phyloP scores from a whole-genome alignment of 345 rosid species.

The Eucalyptus cloeziana region DNA sequence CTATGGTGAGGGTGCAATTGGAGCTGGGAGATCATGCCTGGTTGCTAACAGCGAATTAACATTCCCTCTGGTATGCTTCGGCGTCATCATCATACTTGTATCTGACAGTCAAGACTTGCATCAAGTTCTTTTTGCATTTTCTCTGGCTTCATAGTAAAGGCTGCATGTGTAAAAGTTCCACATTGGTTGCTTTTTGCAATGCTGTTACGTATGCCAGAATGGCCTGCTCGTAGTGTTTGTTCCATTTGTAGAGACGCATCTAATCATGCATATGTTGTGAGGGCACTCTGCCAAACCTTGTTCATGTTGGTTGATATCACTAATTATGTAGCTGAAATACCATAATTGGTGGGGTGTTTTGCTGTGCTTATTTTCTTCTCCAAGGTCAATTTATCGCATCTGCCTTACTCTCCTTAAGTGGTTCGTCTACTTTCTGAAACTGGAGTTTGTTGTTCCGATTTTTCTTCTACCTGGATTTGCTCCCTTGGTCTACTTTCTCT shows the following conservation, averaged over 20 bases:
- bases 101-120: not conserved
- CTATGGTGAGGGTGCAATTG: slow-evolving; percentile 93
- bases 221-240: not conserved
- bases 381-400: not conserved
- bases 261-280: not conserved
- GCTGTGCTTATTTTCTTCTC: not conserved
- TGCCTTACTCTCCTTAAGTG: not conserved
- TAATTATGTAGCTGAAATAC: not conserved
- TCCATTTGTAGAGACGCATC: not conserved
- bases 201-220: not conserved
- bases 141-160: not conserved
- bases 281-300: not conserved
- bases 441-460: not conserved
- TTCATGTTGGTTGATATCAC: not conserved
- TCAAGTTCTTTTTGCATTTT: not conserved
- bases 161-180: not conserved
- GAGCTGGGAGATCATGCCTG: slow-evolving; percentile 89
- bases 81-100: not conserved
- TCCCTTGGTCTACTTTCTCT: not conserved
- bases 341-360: not conserved
- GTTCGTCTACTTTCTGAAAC: not conserved
- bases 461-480: not conserved
- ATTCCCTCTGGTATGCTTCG: slow-evolving; percentile 65
- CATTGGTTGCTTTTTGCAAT: not conserved
- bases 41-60: slow-evolving; percentile 75